Percentiles rank a stretch among this genome's conserved stretches.
Evolutionary conservation across 257 asterid species (phyloP).

Genomic region (Solanum verrucosum): DNA sequence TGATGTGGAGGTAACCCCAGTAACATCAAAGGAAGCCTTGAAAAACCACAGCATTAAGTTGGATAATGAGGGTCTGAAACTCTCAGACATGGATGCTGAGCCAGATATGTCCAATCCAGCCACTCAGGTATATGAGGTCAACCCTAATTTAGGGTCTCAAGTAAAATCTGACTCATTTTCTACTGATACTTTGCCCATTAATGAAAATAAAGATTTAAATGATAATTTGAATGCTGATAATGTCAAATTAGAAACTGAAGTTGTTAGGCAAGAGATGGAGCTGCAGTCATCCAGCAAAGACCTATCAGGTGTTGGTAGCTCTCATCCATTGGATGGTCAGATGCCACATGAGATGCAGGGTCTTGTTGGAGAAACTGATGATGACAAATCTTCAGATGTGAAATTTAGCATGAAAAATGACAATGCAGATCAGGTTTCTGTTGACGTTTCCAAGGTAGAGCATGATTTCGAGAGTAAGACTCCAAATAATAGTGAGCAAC

Average conservation of each 20-base stretch:
- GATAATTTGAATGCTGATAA: slow-evolving; percentile 31
- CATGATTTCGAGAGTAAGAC: slow-evolving; percentile 7
- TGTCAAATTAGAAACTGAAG: slow-evolving; percentile 29
- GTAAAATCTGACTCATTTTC: slow-evolving; percentile 31
- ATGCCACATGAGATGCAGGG: slow-evolving; percentile 13
- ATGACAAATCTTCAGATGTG: slow-evolving; percentile 6
- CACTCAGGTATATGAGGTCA: slow-evolving; percentile 32
- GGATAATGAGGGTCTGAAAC: slow-evolving; percentile 13
- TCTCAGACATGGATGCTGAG: slow-evolving; percentile 15
- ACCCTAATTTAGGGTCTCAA: slow-evolving; percentile 32
- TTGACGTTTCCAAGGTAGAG: slow-evolving; percentile 13
- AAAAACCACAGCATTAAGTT: background rate
- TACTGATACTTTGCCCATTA: slow-evolving; percentile 21
- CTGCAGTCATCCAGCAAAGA: slow-evolving; percentile 17
- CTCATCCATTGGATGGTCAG: slow-evolving; percentile 15
- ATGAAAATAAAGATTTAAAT: slow-evolving; percentile 19
- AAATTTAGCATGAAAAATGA: slow-evolving; percentile 18
- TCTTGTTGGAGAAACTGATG: slow-evolving; percentile 24
- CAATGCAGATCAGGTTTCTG: slow-evolving; percentile 12
- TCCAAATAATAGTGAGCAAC: slow-evolving; percentile 16
- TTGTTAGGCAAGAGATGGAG: slow-evolving; percentile 21
- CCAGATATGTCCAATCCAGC: slow-evolving; percentile 14
- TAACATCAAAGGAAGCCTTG: background rate
- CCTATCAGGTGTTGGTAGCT: slow-evolving; percentile 15
- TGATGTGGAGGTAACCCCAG: background rate